Evolutionary conservation across 1,139 yeast species (phyloP).

Genomic region (Pichia sp.): DNA sequence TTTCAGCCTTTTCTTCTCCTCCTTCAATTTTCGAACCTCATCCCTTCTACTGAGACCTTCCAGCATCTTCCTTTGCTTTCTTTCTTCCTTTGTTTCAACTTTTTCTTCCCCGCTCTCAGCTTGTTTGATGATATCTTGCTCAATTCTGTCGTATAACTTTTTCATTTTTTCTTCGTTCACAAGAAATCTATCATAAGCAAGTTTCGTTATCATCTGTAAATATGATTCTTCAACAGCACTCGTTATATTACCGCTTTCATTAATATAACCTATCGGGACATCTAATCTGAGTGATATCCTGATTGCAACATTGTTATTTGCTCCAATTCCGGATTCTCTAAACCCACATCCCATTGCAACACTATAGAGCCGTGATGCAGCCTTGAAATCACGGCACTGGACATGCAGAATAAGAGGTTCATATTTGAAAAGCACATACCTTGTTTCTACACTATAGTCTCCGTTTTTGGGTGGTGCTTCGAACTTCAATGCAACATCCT

Average conservation of each 20-base stretch:
- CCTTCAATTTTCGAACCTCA: conserved; percentile 22
- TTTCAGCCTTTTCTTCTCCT: conserved; percentile 18
- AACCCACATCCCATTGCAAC: conserved; percentile 82
- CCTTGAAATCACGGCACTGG: conserved; percentile 57
- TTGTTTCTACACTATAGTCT: conserved; percentile 26
- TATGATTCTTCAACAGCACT: conserved; percentile 49
- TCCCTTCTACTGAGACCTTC: conserved; percentile 53
- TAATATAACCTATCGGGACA: conserved; percentile 62
- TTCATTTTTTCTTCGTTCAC: conserved; percentile 59
- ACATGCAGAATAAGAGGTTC: conserved; percentile 85
- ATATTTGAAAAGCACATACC: conserved; percentile 68
- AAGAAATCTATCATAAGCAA: conserved; percentile 54
- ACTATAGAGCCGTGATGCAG: conserved; percentile 61
- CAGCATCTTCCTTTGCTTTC: conserved; percentile 52
- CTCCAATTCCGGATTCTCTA: conserved; percentile 82
- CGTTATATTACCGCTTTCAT: conserved; percentile 32
- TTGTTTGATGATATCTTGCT: conserved; percentile 18
- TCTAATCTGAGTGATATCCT: conserved; percentile 69
- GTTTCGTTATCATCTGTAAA: conserved; percentile 43
- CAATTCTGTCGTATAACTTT: conserved; percentile 44
- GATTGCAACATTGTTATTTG: conserved; percentile 73
- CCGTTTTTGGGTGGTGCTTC: neutral
- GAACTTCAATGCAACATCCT: neutral
- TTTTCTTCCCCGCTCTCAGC: conserved; percentile 28
- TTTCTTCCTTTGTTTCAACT: conserved; percentile 50